A percentile compares a stretch with the other conserved stretches of the same genome.
phyloP scores from a whole-genome alignment of 495 filamentous ascomycete species.

The Tuber umbilicatum region DNA sequence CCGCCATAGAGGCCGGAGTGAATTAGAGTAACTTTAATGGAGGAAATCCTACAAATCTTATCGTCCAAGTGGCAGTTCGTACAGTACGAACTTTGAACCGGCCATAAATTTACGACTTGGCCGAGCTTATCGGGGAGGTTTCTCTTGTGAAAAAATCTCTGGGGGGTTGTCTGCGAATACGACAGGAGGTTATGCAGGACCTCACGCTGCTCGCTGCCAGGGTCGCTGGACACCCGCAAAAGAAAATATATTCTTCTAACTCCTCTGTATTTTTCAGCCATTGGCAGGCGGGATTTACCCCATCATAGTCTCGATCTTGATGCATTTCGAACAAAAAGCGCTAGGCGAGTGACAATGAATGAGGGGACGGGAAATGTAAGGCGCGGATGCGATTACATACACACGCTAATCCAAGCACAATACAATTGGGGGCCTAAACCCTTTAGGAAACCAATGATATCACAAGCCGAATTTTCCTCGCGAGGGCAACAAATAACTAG shows the following conservation, averaged over 20 bases:
- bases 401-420: not conserved
- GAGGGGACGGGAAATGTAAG: not conserved
- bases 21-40: not conserved
- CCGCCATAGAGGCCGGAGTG: not conserved
- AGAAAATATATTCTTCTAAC: not conserved
- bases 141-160: not conserved
- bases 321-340: not conserved
- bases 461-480: not conserved
- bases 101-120: not conserved
- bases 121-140: not conserved
- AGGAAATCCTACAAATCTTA: not conserved
- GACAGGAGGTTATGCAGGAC: not conserved
- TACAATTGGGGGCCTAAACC: not conserved
- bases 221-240: no score
- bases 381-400: not conserved
- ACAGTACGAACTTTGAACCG: not conserved
- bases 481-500: not conserved
- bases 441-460: not conserved
- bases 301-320: not conserved
- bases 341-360: not conserved
- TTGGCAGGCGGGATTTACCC: not conserved
- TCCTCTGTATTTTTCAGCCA: not conserved
- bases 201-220: not conserved
- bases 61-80: not conserved
- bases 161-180: not conserved